A percentile compares a stretch with the other conserved stretches of the same genome.
phyloP scores from a whole-genome alignment of 2,329 filamentous ascomycete species.

The Xylariaceae sp. region DNA sequence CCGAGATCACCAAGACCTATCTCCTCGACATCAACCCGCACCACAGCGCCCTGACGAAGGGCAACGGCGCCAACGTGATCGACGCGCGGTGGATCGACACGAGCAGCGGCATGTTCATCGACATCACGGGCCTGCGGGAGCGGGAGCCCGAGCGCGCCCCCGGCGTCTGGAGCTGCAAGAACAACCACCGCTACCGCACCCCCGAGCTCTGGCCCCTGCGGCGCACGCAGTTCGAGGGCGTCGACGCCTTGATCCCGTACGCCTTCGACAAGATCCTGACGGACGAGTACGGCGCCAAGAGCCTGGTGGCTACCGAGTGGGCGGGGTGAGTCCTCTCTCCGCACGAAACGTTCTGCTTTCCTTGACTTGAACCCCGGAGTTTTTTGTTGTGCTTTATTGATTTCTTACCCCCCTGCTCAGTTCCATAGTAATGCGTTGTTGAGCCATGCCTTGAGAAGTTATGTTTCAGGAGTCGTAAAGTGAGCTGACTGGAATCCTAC shows the following conservation, averaged over 20 bases:
- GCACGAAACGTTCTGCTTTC: neutral
- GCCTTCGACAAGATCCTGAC: constrained; percentile 68
- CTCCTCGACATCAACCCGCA: constrained; percentile 80
- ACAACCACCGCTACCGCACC: constrained; percentile 73
- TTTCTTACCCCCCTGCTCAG: neutral
- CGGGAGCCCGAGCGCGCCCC: constrained; percentile 63
- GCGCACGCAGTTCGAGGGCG: constrained; percentile 75
- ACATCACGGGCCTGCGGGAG: constrained; percentile 79
- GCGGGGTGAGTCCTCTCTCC: constrained; percentile 57
- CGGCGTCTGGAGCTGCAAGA: constrained; percentile 79
- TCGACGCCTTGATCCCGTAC: constrained; percentile 72
- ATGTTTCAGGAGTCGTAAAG: neutral
- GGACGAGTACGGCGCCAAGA: constrained; percentile 69
- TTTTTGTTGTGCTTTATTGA: neutral
- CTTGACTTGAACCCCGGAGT: constrained; percentile 6
- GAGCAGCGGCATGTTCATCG: constrained; percentile 78
- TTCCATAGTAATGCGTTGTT: neutral
- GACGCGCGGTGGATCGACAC: constrained; percentile 85
- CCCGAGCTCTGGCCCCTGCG: constrained; percentile 79
- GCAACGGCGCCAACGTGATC: constrained; percentile 78
- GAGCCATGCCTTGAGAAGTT: no score
- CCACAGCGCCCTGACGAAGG: constrained; percentile 63
- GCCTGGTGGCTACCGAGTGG: constrained; percentile 65
- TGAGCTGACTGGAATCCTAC: neutral
- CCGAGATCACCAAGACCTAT: constrained; percentile 54